Evolutionary conservation across 1,139 yeast genomes (phyloP), one percentile per base, ranked within the genome.

Genomic region (Geotrichum citri-aurantii): DNA sequence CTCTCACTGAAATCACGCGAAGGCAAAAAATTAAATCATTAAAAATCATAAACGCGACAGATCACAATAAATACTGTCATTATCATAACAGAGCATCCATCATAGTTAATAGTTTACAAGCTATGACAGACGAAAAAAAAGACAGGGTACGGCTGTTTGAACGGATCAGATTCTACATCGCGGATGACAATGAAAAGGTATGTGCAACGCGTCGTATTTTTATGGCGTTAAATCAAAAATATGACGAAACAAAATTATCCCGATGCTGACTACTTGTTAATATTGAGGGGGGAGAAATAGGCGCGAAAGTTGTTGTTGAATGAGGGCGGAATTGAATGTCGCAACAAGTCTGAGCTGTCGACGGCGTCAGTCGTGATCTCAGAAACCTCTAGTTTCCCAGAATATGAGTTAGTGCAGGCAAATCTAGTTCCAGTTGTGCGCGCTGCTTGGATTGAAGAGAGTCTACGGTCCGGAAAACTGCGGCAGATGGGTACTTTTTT

Each of bases 341-440:
- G 33, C 14, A 27, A 24, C 26, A 26, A 33, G 23, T 29, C 48
- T 29, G 21, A 26, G 14, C 44, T 55, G 27, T 17, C 50, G 2
- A 48, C 50, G 12, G 64, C 66, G 24, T 63, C 84, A 19, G 87
- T 85, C 62, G 79, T 88, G 10, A 77, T 88, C 8, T 74, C 89
- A 17, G 75, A 77, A 42, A 73, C 80, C 6, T 69, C 76, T 2
- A 77, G 80, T 27, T 87, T 86, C 64, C 79, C 81, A 5, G 84
- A 84, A 50, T 85, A 83, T 66, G 70, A 69, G 4, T 69, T 73
- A 14, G 80, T 86, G 1, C 77, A 76, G 53, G 77, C 77, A 19
- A 73, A 80, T 37, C 77, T 88, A 81, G 79, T 88, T 17, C 93
- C 96, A 0, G 81, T 88, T 1, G 86, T 88, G 1, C 79, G 81